These are phyloP conservation scores for Pestalotiopsis sp. DNA, from an alignment of 2,329 filamentous ascomycete species.

Conservation along the genomic window DNA sequence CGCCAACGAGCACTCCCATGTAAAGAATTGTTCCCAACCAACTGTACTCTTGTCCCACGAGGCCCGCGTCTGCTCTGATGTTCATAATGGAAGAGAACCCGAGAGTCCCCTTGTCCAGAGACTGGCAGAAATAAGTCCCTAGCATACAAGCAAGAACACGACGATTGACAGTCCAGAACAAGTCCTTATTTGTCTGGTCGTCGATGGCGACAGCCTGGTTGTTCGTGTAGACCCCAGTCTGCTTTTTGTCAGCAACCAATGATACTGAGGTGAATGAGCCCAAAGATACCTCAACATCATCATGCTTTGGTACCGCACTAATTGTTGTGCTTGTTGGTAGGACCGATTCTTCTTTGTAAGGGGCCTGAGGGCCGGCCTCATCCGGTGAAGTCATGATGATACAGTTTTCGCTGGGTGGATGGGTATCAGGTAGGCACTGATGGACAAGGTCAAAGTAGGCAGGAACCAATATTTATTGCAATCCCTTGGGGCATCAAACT, in stretches of 20 bases:
- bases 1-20: conserved; percentile 43
- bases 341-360: not conserved
- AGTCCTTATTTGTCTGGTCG: conserved; percentile 50
- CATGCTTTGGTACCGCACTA: not conserved
- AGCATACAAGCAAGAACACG: conserved; percentile 53
- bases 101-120: conserved; percentile 33
- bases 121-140: conserved; percentile 50
- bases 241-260: not conserved
- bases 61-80: conserved; percentile 29
- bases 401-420: not conserved
- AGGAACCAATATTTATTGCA: too few relatives aligned
- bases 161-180: conserved; percentile 53
- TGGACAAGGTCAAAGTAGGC: not conserved
- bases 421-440: not conserved
- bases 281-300: not conserved
- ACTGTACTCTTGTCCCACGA: conserved; percentile 40
- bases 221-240: conserved; percentile 15
- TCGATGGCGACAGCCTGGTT: conserved; percentile 43
- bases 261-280: not conserved
- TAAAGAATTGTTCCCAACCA: conserved; percentile 42
- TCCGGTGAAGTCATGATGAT: not conserved
- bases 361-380: not conserved
- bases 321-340: not conserved
- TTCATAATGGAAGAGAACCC: conserved; percentile 31
- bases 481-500: not conserved